A percentile compares a stretch with the other conserved stretches of the same genome.
Conservation (phyloP, 257 asterid species). For the Rubia yunnanensis region DNA sequence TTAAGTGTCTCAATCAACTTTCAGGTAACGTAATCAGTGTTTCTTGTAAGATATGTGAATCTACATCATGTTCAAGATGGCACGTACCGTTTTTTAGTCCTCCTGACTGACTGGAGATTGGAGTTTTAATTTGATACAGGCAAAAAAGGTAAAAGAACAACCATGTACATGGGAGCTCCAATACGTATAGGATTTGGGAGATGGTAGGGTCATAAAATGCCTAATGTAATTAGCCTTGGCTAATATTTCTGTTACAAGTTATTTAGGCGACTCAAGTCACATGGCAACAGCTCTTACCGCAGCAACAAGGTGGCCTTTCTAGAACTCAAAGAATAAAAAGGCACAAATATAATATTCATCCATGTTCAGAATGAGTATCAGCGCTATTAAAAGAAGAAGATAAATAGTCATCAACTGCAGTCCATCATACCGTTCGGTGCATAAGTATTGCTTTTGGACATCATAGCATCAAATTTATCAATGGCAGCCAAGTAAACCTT, state of each 20-base stretch:
- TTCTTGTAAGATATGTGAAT: neutral
- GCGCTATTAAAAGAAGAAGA: conserved; percentile 3
- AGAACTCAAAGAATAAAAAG: neutral
- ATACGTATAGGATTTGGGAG: neutral
- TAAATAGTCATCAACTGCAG: conserved; percentile 3
- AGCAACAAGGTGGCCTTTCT: neutral
- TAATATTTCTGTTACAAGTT: neutral
- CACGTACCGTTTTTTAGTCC: neutral
- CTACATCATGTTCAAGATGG: neutral
- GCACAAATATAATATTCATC: neutral
- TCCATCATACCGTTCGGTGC: conserved; percentile 66
- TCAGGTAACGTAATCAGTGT: neutral
- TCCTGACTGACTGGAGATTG: neutral
- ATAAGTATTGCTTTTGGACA: conserved; percentile 66
- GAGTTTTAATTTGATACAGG: neutral
- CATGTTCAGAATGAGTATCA: neutral
- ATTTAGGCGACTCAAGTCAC: neutral
- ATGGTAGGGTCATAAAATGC: neutral
- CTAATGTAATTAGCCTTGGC: neutral
- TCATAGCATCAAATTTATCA: conserved; percentile 88
- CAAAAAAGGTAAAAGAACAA: neutral
- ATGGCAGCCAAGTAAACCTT: conserved; percentile 87
- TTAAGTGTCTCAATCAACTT: neutral
- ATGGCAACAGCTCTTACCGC: neutral
- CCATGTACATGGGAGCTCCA: neutral